Evolutionary conservation across 2,329 filamentous ascomycete genomes (phyloP).

Genomic region (Macroventuria anomochaeta): DNA sequence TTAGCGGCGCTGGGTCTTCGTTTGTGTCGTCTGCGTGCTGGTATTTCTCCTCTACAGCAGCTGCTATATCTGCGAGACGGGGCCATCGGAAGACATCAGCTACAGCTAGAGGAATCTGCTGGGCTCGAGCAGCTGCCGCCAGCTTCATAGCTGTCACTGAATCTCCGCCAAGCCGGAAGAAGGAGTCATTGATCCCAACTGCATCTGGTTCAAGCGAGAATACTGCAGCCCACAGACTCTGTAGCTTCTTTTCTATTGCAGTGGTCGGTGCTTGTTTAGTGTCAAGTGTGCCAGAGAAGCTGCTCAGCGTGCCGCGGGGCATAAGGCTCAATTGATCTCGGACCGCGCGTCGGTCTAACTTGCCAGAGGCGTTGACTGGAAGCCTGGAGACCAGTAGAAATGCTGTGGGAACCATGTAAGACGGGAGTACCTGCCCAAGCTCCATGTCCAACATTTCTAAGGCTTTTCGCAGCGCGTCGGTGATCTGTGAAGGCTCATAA

Average conservation of each 20-base stretch:
- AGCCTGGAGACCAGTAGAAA: no score
- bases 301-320: no score
- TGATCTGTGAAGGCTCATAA: no score
- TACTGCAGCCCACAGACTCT: not conserved
- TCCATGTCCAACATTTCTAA: no score
- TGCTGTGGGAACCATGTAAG: no score
- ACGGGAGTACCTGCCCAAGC: no score
- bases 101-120: not conserved
- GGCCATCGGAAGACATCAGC: not conserved
- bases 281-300: not conserved
- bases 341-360: no score
- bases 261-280: constrained; percentile 18
- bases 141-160: constrained; percentile 18
- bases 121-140: not conserved
- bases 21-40: not conserved
- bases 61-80: not conserved
- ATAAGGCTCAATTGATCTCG: no score
- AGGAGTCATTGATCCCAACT: constrained; percentile 12
- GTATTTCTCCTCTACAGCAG: not conserved
- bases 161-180: constrained; percentile 23
- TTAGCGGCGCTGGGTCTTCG: not conserved
- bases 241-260: not conserved
- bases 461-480: no score
- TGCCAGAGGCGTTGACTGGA: no score
- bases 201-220: constrained; percentile 22